Evolutionary conservation across 2,329 filamentous ascomycete genomes (phyloP).

Genomic region (Ophiocordyceps camponoti-leonardi): DNA sequence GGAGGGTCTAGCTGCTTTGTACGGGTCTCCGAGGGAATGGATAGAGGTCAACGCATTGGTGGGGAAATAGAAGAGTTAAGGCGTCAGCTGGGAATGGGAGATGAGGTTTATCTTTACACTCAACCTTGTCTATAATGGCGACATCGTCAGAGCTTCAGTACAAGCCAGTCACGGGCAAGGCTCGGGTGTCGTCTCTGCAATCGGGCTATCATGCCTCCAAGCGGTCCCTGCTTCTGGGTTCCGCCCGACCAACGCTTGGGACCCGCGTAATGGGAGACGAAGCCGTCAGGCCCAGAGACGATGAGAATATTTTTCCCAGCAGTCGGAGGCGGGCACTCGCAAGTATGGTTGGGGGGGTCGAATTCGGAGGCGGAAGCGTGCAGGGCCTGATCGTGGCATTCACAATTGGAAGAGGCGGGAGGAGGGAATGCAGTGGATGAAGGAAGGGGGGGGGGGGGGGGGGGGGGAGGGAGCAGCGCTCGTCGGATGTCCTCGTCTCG

Average conservation of each 20-base stretch:
- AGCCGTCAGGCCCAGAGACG: constrained; percentile 82
- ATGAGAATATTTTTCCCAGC: constrained; percentile 50
- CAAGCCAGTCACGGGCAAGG: constrained; percentile 26
- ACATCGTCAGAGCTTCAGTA: constrained; percentile 28
- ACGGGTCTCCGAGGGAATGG: constrained; percentile 1
- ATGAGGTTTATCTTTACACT: background rate
- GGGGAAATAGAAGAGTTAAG: background rate
- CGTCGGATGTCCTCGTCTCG: constrained; percentile 28
- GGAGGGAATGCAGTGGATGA: background rate
- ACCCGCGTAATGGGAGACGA: constrained; percentile 66
- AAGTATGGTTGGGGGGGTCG: constrained; percentile 8
- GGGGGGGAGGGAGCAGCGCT: constrained; percentile 8
- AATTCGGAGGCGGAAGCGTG: constrained; percentile 15
- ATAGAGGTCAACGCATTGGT: too few relatives aligned
- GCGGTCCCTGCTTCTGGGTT: constrained; percentile 53
- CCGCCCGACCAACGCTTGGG: constrained; percentile 60
- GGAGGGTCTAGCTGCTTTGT: background rate
- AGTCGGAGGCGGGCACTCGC: constrained; percentile 10
- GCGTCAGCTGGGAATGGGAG: background rate
- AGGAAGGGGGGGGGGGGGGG: too few relatives aligned
- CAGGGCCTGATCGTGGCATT: constrained; percentile 15
- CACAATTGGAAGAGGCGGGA: constrained; percentile 2
- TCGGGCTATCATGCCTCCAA: constrained; percentile 49
- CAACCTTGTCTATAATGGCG: background rate
- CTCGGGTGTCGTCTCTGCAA: constrained; percentile 30